Conservation (phyloP, 2,329 filamentous ascomycete species). For the Trichoderma aggressivum region DNA sequence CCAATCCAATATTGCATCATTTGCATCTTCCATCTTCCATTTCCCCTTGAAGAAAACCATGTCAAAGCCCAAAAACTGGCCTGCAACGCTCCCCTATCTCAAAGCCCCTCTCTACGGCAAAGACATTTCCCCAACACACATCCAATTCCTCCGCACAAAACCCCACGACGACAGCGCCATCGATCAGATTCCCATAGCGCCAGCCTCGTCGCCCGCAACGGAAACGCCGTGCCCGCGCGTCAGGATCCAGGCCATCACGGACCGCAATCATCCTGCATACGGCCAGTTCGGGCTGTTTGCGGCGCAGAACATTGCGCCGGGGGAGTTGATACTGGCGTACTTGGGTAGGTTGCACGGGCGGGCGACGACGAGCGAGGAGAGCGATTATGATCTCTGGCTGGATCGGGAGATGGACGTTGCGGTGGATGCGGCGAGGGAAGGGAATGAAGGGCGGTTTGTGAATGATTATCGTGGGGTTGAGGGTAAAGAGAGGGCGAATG, state of each 20-base stretch:
- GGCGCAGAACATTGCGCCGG: slow-evolving; percentile 49
- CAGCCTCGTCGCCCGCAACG: slow-evolving; percentile 31
- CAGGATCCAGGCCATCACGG: slow-evolving; percentile 51
- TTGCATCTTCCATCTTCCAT: background rate
- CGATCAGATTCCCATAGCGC: slow-evolving; percentile 17
- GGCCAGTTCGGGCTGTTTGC: slow-evolving; percentile 62
- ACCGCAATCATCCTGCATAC: slow-evolving; percentile 53
- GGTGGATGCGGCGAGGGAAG: slow-evolving; percentile 55
- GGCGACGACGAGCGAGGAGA: slow-evolving; percentile 30
- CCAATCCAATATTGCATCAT: background rate
- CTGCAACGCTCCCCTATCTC: slow-evolving; percentile 50
- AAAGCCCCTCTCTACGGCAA: slow-evolving; percentile 46
- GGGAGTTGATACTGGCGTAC: slow-evolving; percentile 59
- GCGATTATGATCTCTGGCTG: slow-evolving; percentile 63
- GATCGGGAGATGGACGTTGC: slow-evolving; percentile 55
- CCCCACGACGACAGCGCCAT: slow-evolving; percentile 12
- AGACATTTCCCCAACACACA: slow-evolving; percentile 42
- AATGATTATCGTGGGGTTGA: slow-evolving; percentile 63
- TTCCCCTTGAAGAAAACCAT: slow-evolving; percentile 21
- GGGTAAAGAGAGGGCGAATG: slow-evolving; percentile 46
- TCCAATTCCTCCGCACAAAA: slow-evolving; percentile 36
- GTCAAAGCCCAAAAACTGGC: slow-evolving; percentile 57
- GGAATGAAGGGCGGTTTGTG: slow-evolving; percentile 64
- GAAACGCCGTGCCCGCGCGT: slow-evolving; percentile 48
- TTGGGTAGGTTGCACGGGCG: slow-evolving; percentile 53